Percentiles rank a stretch among this genome's conserved stretches.
Evolutionary conservation across 495 filamentous ascomycete genomes (phyloP).

Genomic region (Annulohypoxylon maeteangense): DNA sequence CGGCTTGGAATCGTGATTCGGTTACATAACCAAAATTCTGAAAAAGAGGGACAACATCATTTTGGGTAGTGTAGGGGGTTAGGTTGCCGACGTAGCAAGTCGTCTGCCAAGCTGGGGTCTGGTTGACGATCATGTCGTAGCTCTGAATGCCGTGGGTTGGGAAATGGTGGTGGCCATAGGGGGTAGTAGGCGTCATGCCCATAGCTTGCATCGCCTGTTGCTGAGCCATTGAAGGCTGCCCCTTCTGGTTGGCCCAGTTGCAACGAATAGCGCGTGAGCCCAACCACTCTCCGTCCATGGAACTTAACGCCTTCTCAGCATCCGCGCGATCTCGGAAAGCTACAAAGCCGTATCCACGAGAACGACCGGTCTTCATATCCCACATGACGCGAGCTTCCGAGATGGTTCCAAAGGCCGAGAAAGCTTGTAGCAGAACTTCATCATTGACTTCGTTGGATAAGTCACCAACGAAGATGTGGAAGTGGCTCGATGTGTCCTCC

Average conservation of each 20-base stretch:
- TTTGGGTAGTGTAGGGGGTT: slow-evolving; percentile 96
- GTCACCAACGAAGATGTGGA: slow-evolving; percentile 99
- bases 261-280: slow-evolving; percentile 98
- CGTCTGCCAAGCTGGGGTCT: slow-evolving; percentile 99
- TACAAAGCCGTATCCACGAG: slow-evolving; percentile 97
- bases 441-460: slow-evolving; percentile 99
- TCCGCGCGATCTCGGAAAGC: slow-evolving; percentile 95
- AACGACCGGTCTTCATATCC: slow-evolving; percentile 99
- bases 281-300: slow-evolving; percentile 99
- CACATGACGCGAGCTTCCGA: slow-evolving; percentile 99
- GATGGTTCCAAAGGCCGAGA: slow-evolving; percentile 94
- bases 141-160: slow-evolving; percentile 96
- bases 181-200: slow-evolving; percentile 98
- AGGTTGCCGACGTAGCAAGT: slow-evolving; percentile 98
- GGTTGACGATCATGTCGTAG: slow-evolving; percentile 96
- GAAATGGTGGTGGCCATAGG: slow-evolving; percentile 97
- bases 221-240: slow-evolving; percentile 96
- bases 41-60: slow-evolving; percentile 94
- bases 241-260: slow-evolving; percentile 99
- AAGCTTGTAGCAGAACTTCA: slow-evolving; percentile 92
- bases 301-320: slow-evolving; percentile 93
- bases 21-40: slow-evolving; percentile 98
- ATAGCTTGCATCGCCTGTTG: slow-evolving; percentile 96
- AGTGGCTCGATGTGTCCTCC: slow-evolving; percentile 98
- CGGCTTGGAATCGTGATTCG: slow-evolving; percentile 97